Evolutionary conservation across 768 basidiomycete genomes (phyloP).

Genomic region (Rossbeevera mucosa): DNA sequence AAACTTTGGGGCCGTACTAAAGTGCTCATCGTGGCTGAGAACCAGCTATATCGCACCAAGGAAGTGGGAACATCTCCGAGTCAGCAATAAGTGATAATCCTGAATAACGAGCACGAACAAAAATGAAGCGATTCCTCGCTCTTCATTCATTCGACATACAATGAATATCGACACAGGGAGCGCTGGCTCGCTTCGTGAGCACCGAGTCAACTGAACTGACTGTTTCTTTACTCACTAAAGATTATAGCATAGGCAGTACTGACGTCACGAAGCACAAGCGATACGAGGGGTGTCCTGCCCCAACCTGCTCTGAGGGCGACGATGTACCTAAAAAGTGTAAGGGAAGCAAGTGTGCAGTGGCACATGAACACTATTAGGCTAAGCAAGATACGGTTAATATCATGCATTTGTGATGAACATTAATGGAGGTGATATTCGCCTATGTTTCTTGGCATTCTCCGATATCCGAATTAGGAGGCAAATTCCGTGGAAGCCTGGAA

Average conservation of each 20-base stretch:
- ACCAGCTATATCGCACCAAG: conserved; percentile 11
- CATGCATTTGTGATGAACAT: background rate
- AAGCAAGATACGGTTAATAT: background rate
- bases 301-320: conserved; percentile 11
- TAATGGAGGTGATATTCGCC: conserved; percentile 1
- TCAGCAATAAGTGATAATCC: conserved; percentile 1
- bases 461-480: conserved; percentile 7
- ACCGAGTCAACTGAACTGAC: background rate
- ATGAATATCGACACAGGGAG: background rate
- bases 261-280: conserved; percentile 15
- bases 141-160: background rate
- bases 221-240: conserved; percentile 5
- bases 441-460: background rate
- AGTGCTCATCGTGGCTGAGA: conserved; percentile 8
- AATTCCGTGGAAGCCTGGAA: background rate
- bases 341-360: conserved; percentile 11
- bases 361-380: conserved; percentile 13
- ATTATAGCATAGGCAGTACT: conserved; percentile 6
- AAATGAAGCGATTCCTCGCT: background rate
- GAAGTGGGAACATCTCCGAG: background rate
- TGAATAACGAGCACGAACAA: conserved; percentile 7
- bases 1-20: conserved; percentile 8
- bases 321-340: conserved; percentile 18
- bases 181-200: conserved; percentile 3
- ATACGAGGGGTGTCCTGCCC: conserved; percentile 16